These are phyloP conservation scores for Triangularia verruculosa DNA, from an alignment of 2,329 filamentous ascomycete species.

Conservation along the genomic window DNA sequence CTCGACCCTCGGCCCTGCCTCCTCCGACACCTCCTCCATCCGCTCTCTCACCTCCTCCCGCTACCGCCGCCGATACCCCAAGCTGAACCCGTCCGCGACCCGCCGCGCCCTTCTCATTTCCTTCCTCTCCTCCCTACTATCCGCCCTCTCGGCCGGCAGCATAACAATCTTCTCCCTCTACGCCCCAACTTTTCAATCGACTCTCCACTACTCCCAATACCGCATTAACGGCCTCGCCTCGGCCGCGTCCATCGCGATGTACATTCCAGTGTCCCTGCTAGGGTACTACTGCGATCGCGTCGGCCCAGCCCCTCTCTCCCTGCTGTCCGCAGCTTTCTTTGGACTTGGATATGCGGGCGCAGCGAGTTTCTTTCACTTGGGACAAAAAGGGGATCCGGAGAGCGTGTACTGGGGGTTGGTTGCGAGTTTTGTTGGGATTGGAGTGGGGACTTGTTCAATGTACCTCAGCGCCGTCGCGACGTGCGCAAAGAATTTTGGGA, in stretches of 20 bases:
- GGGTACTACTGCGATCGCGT: conserved; percentile 90
- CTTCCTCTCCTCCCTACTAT: conserved; percentile 53
- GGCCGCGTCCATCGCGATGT: conserved; percentile 81
- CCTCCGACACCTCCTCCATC: conserved; percentile 26
- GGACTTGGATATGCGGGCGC: conserved; percentile 80
- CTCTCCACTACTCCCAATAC: conserved; percentile 82
- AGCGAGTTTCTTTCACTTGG: conserved; percentile 61
- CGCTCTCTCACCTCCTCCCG: conserved; percentile 20
- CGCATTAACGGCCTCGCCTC: conserved; percentile 81
- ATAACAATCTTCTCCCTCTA: conserved; percentile 94
- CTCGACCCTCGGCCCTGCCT: conserved; percentile 22
- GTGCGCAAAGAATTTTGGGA: conserved; percentile 96
- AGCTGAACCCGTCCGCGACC: not conserved
- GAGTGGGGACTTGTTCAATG: conserved; percentile 80
- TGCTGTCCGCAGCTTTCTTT: conserved; percentile 71
- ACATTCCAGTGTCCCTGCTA: conserved; percentile 85
- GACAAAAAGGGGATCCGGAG: conserved; percentile 36
- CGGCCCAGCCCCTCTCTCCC: conserved; percentile 72
- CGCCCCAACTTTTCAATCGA: conserved; percentile 82
- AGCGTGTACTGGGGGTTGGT: conserved; percentile 79
- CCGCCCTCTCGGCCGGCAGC: conserved; percentile 77
- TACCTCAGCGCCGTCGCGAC: conserved; percentile 91
- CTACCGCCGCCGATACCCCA: conserved; percentile 1
- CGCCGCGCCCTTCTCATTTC: conserved; percentile 42
- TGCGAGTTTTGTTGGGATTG: conserved; percentile 76